phyloP scores from a whole-genome alignment of 768 basidiomycete species.

The Psilocybe cyanescens region DNA sequence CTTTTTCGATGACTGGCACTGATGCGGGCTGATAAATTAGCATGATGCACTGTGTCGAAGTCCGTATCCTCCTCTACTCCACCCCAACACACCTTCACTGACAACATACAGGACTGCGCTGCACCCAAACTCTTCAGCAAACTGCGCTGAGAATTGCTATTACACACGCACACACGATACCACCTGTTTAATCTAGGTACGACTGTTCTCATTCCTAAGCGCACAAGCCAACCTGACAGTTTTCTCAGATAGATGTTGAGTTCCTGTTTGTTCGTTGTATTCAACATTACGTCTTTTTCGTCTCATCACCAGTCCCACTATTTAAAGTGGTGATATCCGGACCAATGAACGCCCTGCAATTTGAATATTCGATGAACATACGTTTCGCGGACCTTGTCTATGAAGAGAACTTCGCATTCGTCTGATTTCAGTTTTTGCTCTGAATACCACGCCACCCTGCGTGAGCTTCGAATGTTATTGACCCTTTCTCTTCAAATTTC shows the following conservation, averaged over 20 bases:
- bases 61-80: slow-evolving; percentile 39
- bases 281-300: neutral
- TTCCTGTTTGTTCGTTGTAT: neutral
- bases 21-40: slow-evolving; percentile 34
- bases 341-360: neutral
- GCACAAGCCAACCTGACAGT: neutral
- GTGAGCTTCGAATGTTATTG: too few species aligned
- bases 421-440: too few species aligned
- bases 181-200: slow-evolving; percentile 8
- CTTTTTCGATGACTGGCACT: neutral
- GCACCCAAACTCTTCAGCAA: slow-evolving; percentile 86
- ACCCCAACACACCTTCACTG: neutral
- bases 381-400: too few species aligned
- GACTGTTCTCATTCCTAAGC: neutral
- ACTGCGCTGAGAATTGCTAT: slow-evolving; percentile 47
- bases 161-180: neutral
- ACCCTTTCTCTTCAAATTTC: too few species aligned
- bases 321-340: neutral
- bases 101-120: slow-evolving; percentile 43
- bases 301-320: neutral
- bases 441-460: too few species aligned
- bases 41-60: slow-evolving; percentile 94
- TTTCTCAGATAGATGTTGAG: slow-evolving; percentile 10
- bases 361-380: neutral
- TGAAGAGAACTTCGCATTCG: too few species aligned